These are phyloP conservation scores for Candida alai DNA, from an alignment of 805 yeast genomes.

Conservation along the genomic window DNA sequence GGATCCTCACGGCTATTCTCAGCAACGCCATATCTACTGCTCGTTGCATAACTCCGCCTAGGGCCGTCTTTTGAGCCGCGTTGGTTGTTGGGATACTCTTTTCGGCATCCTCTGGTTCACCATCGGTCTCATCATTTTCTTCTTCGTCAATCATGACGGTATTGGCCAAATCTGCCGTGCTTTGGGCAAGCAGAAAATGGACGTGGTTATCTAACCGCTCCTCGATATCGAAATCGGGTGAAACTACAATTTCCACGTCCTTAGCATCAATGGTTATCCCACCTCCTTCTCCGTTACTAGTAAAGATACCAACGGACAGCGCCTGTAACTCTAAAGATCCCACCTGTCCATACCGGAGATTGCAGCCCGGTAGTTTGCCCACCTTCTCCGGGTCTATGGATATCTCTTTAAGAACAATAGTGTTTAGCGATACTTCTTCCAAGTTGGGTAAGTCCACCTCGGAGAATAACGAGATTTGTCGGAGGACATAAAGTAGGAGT, in stretches of 20 bases:
- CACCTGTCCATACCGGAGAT: constrained; percentile 58
- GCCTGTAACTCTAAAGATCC: constrained; percentile 47
- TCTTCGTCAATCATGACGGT: constrained; percentile 40
- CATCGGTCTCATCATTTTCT: constrained; percentile 10
- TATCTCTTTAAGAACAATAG: constrained; percentile 53
- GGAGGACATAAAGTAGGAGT: constrained; percentile 71
- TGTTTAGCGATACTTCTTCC: constrained; percentile 66
- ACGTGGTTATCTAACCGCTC: constrained; percentile 28
- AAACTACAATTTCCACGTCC: constrained; percentile 46
- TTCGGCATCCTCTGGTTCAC: constrained; percentile 8
- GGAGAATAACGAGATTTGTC: constrained; percentile 77
- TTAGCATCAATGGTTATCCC: constrained; percentile 62
- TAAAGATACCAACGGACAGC: constrained; percentile 51
- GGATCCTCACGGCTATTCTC: constrained; percentile 50
- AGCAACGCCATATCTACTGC: constrained; percentile 69
- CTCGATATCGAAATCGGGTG: constrained; percentile 30
- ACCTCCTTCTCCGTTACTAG: constrained; percentile 46
- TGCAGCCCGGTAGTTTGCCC: constrained; percentile 57
- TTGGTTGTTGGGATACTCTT: constrained; percentile 12
- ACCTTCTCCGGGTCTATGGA: constrained; percentile 70
- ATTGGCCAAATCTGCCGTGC: constrained; percentile 71
- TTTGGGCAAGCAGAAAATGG: constrained; percentile 59
- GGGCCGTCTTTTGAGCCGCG: constrained; percentile 29
- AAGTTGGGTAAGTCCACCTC: constrained; percentile 77
- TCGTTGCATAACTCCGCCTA: constrained; percentile 55